Base-by-base conservation (phyloP, 2,329 filamentous ascomycete species). In the Fusarium buxicola region DNA sequence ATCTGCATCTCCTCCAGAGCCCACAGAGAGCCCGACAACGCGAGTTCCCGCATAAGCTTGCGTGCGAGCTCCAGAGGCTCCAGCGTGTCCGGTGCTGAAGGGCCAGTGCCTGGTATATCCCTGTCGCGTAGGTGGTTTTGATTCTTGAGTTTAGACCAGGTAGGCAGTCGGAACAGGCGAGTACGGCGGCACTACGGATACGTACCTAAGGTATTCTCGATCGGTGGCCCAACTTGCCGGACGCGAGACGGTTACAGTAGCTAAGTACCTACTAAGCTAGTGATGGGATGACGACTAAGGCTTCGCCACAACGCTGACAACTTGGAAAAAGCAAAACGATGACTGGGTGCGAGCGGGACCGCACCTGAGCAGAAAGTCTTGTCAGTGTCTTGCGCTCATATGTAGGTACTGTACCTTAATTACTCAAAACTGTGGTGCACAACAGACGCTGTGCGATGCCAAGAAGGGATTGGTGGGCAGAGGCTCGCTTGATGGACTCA, bases 101-200 rank as follows among this genome's bases (percentile, higher is more conserved):
- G 57, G 57, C 40, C 67, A 69, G 66, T 48, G 56, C 57, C 43
- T 46, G 43, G 60, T 65, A 48, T 25, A 27, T 38, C 58, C 36
- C 32, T 52, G 47, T 35, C 21, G 61, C 35, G 34, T 47, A 25
- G 30, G n/a, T n/a, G n/a, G n/a, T n/a, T n/a, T n/a, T n/a, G n/a
- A n/a, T n/a, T n/a, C n/a, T n/a, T n/a, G n/a, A n/a, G n/a, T n/a
- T n/a, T n/a, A n/a, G n/a, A n/a, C n/a, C n/a, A n/a, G n/a, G 21
- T 21, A 21, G 21, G 21, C 18, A 38, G 45, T 36, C 16, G 27
- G 13, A 8, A 30, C 30, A 36, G 21, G 32, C 34, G 25, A 38
- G 36, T 10, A 25, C 18, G 27, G 18, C 25, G 28, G 27, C n/a
- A 27, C 21, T 34, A n/a, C n/a, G n/a, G n/a, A n/a, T n/a, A n/a